Base-by-base conservation (phyloP, 2,329 filamentous ascomycete species). In the Zymoseptoria brevis region DNA sequence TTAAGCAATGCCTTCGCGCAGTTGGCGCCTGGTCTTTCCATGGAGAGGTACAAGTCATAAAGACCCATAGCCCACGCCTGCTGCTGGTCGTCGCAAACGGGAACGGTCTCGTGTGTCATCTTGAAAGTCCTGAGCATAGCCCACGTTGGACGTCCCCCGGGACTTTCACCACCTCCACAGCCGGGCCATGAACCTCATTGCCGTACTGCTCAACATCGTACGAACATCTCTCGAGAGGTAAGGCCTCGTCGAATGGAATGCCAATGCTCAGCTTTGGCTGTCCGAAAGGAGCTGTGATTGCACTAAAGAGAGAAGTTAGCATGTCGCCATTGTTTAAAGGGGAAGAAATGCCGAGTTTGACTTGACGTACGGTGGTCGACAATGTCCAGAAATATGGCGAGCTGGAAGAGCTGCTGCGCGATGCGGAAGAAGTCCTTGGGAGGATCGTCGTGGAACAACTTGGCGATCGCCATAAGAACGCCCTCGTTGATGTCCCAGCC, bases 311-410 rank as follows among this genome's bases (percentile, higher is more conserved):
- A 41, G 4, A 45, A 3, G 35, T 45, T 4, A 45, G 35, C 35
- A 16, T 41, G 35, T 41, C 11, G 35, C 35, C 35, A 41, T 41
- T 13, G 4, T 16, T 16, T 41, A 13, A 4, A 22, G 21, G 21
- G 4, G 21, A 22, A 22, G 4, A 16, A 16, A 41, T 16, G 35
- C 8, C 13, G 35, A 4, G 11, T 16, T 16, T 16, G 35, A 41
- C 35, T n/a, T n/a, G n/a, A n/a, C n/a, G 35, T n/a, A 45, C 35
- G 4, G 2, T 45, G 35, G 13, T 45, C 93, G 2, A 88, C 53
- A 8, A 89, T 77, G 67, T 97, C 93, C 11, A 91, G 87, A 0
- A 89, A 62, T 19, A 96, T 81, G 0, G 90, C 87, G 3, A 83
- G 67, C 11, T 91, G 87, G 56, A 97, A 86, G 45, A 95, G 35